Conservation (phyloP, 2,329 filamentous ascomycete genomes). For the Phaeosphaeriaceae sp. region DNA sequence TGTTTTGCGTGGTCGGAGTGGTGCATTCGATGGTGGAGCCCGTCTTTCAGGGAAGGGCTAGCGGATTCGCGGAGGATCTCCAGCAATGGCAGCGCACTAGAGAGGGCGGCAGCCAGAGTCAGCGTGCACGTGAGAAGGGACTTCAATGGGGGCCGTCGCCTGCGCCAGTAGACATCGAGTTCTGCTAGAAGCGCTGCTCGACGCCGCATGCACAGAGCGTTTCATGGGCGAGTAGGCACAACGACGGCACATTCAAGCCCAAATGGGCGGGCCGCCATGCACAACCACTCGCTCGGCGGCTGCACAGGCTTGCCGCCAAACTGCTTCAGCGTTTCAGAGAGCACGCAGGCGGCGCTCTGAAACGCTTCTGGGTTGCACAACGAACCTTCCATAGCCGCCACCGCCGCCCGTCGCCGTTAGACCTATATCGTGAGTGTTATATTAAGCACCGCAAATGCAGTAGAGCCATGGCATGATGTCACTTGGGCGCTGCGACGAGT, state of each 20-base stretch:
- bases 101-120: constrained; percentile 1
- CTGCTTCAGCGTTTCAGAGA: constrained; percentile 39
- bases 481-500: neutral
- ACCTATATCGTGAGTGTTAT: neutral
- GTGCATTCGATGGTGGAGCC: constrained; percentile 19
- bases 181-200: neutral
- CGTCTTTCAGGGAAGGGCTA: neutral
- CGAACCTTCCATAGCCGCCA: constrained; percentile 24
- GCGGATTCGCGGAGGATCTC: constrained; percentile 8
- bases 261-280: constrained; percentile 7
- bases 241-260: constrained; percentile 1
- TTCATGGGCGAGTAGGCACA: constrained; percentile 21
- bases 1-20: constrained; percentile 23
- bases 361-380: constrained; percentile 34
- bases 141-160: constrained; percentile 4
- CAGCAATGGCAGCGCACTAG: neutral
- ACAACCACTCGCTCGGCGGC: neutral
- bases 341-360: constrained; percentile 31
- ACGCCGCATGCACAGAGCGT: constrained; percentile 9
- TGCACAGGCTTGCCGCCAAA: constrained; percentile 6
- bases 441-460: constrained; percentile 1
- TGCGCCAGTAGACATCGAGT: neutral
- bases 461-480: constrained; percentile 1
- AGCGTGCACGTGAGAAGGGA: constrained; percentile 23
- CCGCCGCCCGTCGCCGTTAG: constrained; percentile 9